Evolutionary conservation across 2,329 filamentous ascomycete genomes (phyloP), one percentile per base, ranked within the genome.

Genomic region (Pyricularia sp.): DNA sequence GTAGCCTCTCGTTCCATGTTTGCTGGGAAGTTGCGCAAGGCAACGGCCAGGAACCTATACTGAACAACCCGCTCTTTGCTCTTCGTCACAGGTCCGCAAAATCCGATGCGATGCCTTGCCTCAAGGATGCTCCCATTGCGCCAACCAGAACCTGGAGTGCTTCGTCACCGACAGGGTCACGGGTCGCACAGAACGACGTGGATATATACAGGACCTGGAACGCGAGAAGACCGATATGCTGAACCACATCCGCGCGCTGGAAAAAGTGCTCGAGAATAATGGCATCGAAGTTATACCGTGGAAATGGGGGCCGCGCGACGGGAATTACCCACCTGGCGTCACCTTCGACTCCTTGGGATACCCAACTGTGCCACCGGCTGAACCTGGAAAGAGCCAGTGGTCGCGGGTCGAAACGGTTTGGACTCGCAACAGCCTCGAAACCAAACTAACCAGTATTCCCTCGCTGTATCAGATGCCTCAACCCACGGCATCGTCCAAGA

Each of bases 151-250:
- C 72, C 87, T 91, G 73, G 87, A 92, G 75, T 97, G 93, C 80
- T 90, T 87, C 79, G 93, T 93, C 68, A 97, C 93, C 69, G 93
- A 97, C 78, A 89, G 93, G 73, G 92, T 95, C 75, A 94, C 92
- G 3, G 92, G 92, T 70, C 89, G 91, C 71, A 92, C 92, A 67
- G 90, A 92, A 70, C 87, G 89, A 69, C 85, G 93, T 73, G 93
- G 93, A 68, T 93, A 94, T 75, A 83, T 92, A 72, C 90, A 94
- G 76, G 86, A 89, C 73, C 82, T 95, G 69, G 92, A 97, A 78
- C 84, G 86, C 70, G 88, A 93, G 75, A 89, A 90, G 77, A 81
- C 79, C n/a, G 85, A 85, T 73, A 86, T 94, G 81, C 83, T 89
- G 71, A 81, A 83, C 69, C 88, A 89, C 72, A 85, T 94, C 58